Base-by-base conservation (phyloP, 768 basidiomycete species). In the Boletus tylopilopsis region DNA sequence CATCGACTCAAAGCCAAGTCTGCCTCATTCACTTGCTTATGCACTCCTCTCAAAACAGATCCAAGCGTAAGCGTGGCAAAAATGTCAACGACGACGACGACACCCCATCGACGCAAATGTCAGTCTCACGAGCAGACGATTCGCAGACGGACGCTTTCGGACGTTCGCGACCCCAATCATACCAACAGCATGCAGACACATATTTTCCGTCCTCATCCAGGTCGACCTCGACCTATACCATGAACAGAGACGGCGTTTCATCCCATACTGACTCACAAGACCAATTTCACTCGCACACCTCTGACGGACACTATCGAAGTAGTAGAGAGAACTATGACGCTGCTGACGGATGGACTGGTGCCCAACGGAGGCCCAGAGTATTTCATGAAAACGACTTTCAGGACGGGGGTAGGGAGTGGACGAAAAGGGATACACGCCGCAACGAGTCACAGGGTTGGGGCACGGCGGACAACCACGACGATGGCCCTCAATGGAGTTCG, bases 51-150 rank as follows among this genome's bases (percentile, higher is more conserved):
- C 71, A 71, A 53, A 59, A 60, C 57, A 74, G 71, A 55, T 69
- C 73, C 60, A 76, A 79, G 61, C 73, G 79, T 58, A 76, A 77
- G 63, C 77, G 78, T 64, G 70, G 68, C 47, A 73, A 73, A 67
- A 79, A 76, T 62, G 75, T 70, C 54, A 68, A 75, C 53, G 76
- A 77, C 58, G 74, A 76, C 56, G 78, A 81, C 54, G 75, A 77
- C 56, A 55, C 54, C 23, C 41, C 42, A 40, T 57, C 59, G 58
- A 67, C 69, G 53, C 75, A 58, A 47, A 72, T 64, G 69, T 25
- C 49, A 29, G 73, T 71, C 66, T 68, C 74, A 61, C 78, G 75
- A 66, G 64, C 59, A 56, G 80, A 81, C 53, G 80, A 83, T 56
- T 61, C 71, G 49, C 74, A 71, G 68, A 64, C 75, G 59, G 78